Evolutionary conservation across 371 early-diverging fungal genomes (phyloP).

Genomic region (Lichtheimia ramosa): DNA sequence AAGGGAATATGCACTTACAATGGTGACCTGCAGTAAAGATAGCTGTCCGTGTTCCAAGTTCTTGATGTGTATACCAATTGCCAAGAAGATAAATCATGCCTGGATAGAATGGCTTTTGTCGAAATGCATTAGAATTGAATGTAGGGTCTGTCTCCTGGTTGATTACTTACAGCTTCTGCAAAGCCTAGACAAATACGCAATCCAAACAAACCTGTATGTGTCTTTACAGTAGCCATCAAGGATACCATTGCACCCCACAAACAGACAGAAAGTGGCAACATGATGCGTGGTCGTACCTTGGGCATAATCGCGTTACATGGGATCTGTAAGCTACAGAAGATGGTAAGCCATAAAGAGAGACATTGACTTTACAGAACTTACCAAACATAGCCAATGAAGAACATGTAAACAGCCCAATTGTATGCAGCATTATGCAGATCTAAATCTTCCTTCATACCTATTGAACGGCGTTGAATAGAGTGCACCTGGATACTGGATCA

Average conservation of each 20-base stretch:
- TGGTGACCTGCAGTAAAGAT: constrained; percentile 66
- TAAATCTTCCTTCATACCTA: constrained; percentile 45
- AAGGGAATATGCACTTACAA: constrained; percentile 16
- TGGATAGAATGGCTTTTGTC: constrained; percentile 62
- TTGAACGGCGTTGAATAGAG: no score
- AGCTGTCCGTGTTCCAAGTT: constrained; percentile 70
- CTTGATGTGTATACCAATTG: constrained; percentile 77
- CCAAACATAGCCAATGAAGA: constrained; percentile 23
- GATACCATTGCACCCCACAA: constrained; percentile 67
- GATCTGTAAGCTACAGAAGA: constrained; percentile 30
- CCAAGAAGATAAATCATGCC: constrained; percentile 74
- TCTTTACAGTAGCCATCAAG: constrained; percentile 53
- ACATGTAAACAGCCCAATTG: constrained; percentile 56
- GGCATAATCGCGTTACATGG: constrained; percentile 55
- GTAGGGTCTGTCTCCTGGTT: no score
- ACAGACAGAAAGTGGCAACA: constrained; percentile 60
- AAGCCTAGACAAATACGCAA: constrained; percentile 70
- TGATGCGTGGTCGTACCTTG: constrained; percentile 50
- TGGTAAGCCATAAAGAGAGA: neutral
- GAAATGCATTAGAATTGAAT: neutral
- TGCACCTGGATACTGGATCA: no score
- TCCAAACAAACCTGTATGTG: constrained; percentile 47
- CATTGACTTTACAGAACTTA: neutral
- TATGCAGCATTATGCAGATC: constrained; percentile 45
- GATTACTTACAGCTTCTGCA: constrained; percentile 44